Conservation (phyloP, 2,329 filamentous ascomycete genomes). For the Daldinia sp. region DNA sequence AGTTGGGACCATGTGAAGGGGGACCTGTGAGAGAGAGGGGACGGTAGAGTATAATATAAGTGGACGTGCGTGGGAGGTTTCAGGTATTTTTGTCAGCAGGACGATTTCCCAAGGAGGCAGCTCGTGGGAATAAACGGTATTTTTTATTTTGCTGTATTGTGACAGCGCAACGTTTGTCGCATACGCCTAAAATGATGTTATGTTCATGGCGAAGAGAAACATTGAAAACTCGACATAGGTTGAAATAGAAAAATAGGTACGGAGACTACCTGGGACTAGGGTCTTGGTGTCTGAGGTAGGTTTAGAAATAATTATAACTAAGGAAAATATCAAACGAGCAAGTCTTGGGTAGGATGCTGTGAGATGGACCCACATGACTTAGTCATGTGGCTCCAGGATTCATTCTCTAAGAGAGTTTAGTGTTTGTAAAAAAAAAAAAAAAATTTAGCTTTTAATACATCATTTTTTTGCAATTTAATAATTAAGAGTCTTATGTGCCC, state of each 20-base stretch:
- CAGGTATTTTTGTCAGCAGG: slow-evolving; percentile 25
- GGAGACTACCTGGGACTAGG: too few relatives aligned
- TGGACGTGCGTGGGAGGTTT: slow-evolving; percentile 18
- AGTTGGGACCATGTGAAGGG: not conserved
- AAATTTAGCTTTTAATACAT: too few relatives aligned
- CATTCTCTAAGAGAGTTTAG: too few relatives aligned
- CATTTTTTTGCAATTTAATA: too few relatives aligned
- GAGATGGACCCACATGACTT: too few relatives aligned
- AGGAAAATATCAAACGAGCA: not conserved
- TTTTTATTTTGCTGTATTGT: not conserved
- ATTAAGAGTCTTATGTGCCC: too few relatives aligned
- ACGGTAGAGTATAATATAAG: slow-evolving; percentile 13
- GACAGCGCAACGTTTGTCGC: not conserved
- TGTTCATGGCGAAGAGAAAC: not conserved
- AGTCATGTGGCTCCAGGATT: too few relatives aligned
- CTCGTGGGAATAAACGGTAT: slow-evolving; percentile 2
- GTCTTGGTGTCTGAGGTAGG: not conserved
- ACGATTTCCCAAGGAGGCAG: slow-evolving; percentile 24
- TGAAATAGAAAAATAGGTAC: not conserved
- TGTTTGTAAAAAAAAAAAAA: too few relatives aligned
- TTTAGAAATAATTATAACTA: slow-evolving; percentile 1
- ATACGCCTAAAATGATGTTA: not conserved
- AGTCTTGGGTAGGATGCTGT: not conserved
- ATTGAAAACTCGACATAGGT: not conserved
- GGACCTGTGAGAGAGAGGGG: not conserved